Percentiles rank a stretch among this genome's conserved stretches.
These are phyloP conservation scores for Vigna trinervia DNA, from an alignment of 306 rosid species.

Conservation along the genomic window DNA sequence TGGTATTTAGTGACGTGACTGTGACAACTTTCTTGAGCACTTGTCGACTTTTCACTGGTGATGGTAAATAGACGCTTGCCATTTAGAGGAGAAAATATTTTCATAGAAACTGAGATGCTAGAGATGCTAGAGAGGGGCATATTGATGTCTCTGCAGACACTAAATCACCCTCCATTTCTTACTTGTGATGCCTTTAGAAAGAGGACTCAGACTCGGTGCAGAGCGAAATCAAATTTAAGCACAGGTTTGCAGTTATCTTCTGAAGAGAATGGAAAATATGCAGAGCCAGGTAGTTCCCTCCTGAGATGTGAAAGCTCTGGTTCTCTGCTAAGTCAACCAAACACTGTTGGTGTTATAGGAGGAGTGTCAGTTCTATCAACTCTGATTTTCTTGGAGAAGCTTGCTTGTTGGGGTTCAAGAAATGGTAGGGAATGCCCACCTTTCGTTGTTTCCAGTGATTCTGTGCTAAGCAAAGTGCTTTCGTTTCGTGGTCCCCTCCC, in stretches of 20 bases:
- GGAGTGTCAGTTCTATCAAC: slow-evolving; percentile 78
- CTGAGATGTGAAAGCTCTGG: slow-evolving; percentile 43
- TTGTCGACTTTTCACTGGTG: slow-evolving; percentile 33
- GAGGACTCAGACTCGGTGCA: slow-evolving; percentile 34
- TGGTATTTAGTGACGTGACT: slow-evolving; percentile 38
- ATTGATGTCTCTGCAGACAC: slow-evolving; percentile 48
- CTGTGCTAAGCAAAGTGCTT: slow-evolving; percentile 57
- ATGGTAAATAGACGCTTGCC: slow-evolving; percentile 3
- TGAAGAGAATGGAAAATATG: slow-evolving; percentile 56
- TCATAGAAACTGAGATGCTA: not conserved
- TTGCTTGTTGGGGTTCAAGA: slow-evolving; percentile 73
- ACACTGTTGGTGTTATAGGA: slow-evolving; percentile 78
- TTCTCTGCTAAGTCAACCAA: slow-evolving; percentile 61
- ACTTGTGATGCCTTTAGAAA: slow-evolving; percentile 43
- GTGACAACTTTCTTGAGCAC: slow-evolving; percentile 29
- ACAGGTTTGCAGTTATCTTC: slow-evolving; percentile 48
- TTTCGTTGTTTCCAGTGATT: slow-evolving; percentile 79
- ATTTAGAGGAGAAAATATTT: not conserved
- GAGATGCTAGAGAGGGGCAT: slow-evolving; percentile 53
- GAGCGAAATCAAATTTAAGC: slow-evolving; percentile 46
- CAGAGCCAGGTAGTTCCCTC: slow-evolving; percentile 38
- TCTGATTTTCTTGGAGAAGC: slow-evolving; percentile 84
- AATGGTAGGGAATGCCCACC: slow-evolving; percentile 72
- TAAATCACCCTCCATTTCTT: slow-evolving; percentile 47
- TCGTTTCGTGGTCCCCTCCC: slow-evolving; percentile 41